phyloP scores from a whole-genome alignment of 139 green algal genomes.

The Chlorella sorokiniana region DNA sequence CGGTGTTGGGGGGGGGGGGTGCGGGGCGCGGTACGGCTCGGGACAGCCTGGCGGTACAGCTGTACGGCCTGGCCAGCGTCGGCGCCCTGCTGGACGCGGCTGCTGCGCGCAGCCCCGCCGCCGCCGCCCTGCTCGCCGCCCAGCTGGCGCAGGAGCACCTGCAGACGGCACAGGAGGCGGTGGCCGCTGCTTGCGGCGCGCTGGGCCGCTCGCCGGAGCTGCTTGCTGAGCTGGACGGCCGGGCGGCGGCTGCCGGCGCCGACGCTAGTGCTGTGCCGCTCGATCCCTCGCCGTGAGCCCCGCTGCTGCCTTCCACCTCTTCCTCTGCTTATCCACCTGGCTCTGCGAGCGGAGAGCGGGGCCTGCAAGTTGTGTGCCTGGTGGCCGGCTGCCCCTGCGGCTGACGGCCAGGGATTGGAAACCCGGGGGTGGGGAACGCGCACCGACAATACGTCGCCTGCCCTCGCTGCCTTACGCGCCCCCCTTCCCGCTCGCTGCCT shows the following conservation, averaged over 20 bases:
- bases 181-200: not conserved
- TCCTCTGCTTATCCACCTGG: not conserved
- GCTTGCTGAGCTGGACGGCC: not conserved
- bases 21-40: not conserved
- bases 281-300: not conserved
- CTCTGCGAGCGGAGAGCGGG: too few relatives aligned
- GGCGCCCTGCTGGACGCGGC: conserved; percentile 3
- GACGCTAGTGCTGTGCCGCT: not conserved
- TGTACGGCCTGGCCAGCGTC: conserved; percentile 10
- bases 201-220: conserved; percentile 18
- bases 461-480: not conserved
- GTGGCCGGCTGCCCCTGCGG: not conserved
- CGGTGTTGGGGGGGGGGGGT: not conserved
- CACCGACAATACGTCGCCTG: not conserved
- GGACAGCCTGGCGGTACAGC: not conserved
- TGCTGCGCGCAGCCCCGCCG: not conserved
- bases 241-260: not conserved
- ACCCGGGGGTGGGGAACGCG: too few relatives aligned
- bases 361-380: too few relatives aligned
- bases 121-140: not conserved
- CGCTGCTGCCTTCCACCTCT: not conserved
- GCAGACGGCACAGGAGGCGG: not conserved
- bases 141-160: conserved; percentile 4
- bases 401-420: too few relatives aligned
- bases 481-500: not conserved